Evolutionary conservation across 257 asterid genomes (phyloP), one percentile per base, ranked within the genome.

Genomic region (Plantago elongata): DNA sequence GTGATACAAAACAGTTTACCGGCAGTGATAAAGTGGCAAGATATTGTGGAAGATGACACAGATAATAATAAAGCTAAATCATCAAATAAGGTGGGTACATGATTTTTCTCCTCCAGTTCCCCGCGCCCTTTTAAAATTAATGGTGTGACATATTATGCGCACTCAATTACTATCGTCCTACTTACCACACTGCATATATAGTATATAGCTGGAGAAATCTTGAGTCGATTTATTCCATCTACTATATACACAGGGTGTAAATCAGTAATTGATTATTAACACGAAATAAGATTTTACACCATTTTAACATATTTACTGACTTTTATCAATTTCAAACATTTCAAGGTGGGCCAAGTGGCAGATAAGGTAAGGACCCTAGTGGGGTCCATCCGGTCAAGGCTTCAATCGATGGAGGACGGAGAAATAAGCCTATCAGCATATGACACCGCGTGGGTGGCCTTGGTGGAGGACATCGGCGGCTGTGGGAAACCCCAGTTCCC

Each of bases 391-490:
- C 63, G 79, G 12, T 54, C 81, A n/a, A 81, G 79, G 78, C 68
- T 92, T 13, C 16, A 17, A 2, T 83, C 87, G 0, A 86, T 92
- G 94, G 93, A 78, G 6, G 99, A 92, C 40, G 99, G 99, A 8
- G 88, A 84, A 62, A 92, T 84, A 55, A 86, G 66, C 42, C 14
- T 77, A 16, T 92, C 99, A 0, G 88, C 99, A 0, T 92, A 92
- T 67, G 99, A 92, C 77, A 86, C 99, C 2, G 99, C 99, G 2
- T 92, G 99, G 99, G 97, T 83, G 68, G 97, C 96, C 14, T 70
- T 92, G 12, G 94, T 92, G 61, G 83, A 79, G 51, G 89, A 84
- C 12, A 18, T 73, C 4, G 56, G 58, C 22, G 89, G 87, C 45
- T 54, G 63, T 17, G 80, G 74, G 2, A 42, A 5, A 11, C 97